Conservation (phyloP, 441 rosid genomes). For the Metrosideros polymorpha region DNA sequence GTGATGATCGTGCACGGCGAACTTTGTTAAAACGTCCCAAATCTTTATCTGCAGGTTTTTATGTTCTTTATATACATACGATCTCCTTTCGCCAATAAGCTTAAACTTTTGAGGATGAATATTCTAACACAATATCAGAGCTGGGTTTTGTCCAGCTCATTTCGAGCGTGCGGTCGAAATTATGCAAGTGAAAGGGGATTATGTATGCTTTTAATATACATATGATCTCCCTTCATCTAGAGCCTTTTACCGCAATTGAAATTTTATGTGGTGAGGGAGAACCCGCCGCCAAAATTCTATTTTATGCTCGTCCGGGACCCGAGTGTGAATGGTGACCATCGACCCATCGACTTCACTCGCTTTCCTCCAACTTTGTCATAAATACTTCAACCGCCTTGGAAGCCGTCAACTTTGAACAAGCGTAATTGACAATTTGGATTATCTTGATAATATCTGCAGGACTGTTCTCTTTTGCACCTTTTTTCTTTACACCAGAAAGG, state of each 20-base stretch:
- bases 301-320: background rate
- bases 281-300: background rate
- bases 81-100: rapidly evolving
- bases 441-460: background rate
- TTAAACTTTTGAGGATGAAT: background rate
- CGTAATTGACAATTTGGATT: background rate
- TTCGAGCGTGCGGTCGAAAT: background rate
- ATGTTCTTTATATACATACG: background rate
- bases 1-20: background rate
- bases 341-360: background rate
- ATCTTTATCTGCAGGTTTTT: background rate
- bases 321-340: background rate
- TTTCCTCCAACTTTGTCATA: background rate
- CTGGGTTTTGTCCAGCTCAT: rapidly evolving
- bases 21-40: background rate
- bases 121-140: background rate
- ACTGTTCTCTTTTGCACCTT: background rate
- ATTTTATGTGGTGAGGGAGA: background rate
- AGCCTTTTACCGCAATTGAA: background rate
- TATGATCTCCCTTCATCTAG: no score
- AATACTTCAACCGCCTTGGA: background rate
- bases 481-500: background rate
- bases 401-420: background rate
- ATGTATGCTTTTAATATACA: no score
- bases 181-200: no score